A percentile compares a stretch with the other conserved stretches of the same genome.
Conservation (phyloP, 2,329 filamentous ascomycete species). For the Beauveria bassiana region DNA sequence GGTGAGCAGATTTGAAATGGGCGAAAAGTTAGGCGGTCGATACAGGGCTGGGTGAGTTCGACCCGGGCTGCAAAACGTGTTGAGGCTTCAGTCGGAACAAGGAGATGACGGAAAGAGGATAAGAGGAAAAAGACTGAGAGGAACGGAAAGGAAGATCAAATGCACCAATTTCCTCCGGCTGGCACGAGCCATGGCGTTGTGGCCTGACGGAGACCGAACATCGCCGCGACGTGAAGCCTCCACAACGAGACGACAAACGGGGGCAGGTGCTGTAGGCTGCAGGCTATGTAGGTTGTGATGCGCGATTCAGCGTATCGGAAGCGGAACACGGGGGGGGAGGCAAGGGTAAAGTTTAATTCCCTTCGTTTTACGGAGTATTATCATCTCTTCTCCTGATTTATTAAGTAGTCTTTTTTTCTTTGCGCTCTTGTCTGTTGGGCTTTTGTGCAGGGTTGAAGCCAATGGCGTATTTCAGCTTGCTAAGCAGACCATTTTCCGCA, state of each 20-base stretch:
- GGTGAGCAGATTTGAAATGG: background rate
- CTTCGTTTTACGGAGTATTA: no score
- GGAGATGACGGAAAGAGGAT: background rate
- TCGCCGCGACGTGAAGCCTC: background rate
- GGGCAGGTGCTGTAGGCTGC: background rate
- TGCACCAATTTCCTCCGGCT: background rate
- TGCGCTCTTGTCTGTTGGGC: background rate
- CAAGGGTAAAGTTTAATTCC: no score
- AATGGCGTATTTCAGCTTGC: background rate
- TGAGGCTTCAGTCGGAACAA: background rate
- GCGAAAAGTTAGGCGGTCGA: no score
- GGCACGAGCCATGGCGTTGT: background rate
- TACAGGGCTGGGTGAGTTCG: no score
- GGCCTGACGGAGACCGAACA: conserved; percentile 7
- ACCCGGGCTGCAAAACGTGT: background rate
- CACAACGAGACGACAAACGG: background rate
- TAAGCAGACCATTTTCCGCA: background rate
- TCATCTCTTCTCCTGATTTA: no score
- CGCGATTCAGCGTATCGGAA: background rate
- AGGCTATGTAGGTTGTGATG: background rate
- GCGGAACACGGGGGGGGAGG: background rate
- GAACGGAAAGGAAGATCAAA: background rate
- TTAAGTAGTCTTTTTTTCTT: background rate
- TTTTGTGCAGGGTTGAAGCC: background rate
- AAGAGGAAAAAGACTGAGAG: background rate